Base-by-base conservation (phyloP, 2,329 filamentous ascomycete genomes). In the Microdochium trichocladiopsis region DNA sequence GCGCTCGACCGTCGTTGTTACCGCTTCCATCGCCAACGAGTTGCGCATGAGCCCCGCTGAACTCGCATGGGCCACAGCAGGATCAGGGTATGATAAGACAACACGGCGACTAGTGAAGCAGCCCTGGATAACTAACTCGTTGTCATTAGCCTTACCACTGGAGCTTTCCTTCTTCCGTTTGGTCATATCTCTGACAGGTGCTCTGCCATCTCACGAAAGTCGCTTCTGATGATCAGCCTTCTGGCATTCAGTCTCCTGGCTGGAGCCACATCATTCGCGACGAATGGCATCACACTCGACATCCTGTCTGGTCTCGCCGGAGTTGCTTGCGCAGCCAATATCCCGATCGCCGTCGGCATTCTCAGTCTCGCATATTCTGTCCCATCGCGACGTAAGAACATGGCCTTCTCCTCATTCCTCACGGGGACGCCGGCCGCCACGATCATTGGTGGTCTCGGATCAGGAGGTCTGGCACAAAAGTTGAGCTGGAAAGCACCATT, bases 321-420 rank as follows among this genome's bases (percentile, higher is more conserved):
- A 12, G 48, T 65, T 16, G 61, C 65, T 24, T 67, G 63, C 51
- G 65, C 66, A 21, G 64, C 64, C 12, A 66, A 63, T 25, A 58
- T 68, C 18, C 65, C 65, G 11, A 59, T 63, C 41, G 62, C 64
- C 24, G 58, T 67, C 23, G 63, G 65, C 3, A 59, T 68, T 18
- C 53, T 68, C 48, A 65, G 63, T 45, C 56, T 66, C 4, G 57
- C 60, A 2, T 68, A 67, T 50, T 60, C 62, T 11, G 52, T 56
- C 10, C 56, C 64, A 11, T 66, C 64, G 8, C 64, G 62, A 12
- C 64, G 65, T 31, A 63, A 62, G 50, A 66, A 66, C 45, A 54
- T 66, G 36, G 63, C 63, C 16, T 67, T 67, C 49, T 64, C 64
- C 2, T 62, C 65, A 24, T 66, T 68, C 50, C 58, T 67, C 25